Conservation (phyloP, 2,329 filamentous ascomycete species). For the Tolypocladium paradoxum region DNA sequence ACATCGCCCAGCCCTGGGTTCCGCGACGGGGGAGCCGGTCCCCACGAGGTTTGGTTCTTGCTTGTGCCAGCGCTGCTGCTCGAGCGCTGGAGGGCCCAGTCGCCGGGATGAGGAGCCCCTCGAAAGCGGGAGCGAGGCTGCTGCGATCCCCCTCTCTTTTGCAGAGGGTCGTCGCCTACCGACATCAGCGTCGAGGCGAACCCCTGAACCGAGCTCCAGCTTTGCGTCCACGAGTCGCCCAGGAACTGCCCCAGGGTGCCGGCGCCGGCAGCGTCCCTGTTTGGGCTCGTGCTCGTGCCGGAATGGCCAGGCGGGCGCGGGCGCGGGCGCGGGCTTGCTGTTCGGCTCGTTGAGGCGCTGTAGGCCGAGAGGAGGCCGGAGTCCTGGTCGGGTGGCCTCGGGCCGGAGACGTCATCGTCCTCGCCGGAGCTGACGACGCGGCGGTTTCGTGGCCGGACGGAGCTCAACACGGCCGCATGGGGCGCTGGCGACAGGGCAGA, state of each 20-base stretch:
- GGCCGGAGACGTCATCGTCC: constrained; percentile 18
- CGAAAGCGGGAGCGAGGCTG: not conserved
- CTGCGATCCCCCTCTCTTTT: not conserved
- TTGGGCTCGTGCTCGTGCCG: constrained; percentile 11
- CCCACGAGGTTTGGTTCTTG: constrained; percentile 28
- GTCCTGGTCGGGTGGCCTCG: constrained; percentile 12
- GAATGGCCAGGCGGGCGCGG: constrained; percentile 34
- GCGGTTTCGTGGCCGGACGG: constrained; percentile 40
- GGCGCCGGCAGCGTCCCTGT: constrained; percentile 19
- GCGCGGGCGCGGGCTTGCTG: constrained; percentile 37
- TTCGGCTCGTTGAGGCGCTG: constrained; percentile 29
- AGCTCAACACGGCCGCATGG: constrained; percentile 27
- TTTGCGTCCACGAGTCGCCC: constrained; percentile 40
- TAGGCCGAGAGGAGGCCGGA: constrained; percentile 19
- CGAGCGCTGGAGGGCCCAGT: constrained; percentile 9
- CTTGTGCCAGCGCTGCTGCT: constrained; percentile 7
- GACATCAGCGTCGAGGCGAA: constrained; percentile 36
- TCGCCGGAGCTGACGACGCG: constrained; percentile 25
- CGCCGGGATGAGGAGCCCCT: constrained; percentile 10
- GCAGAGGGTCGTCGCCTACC: constrained; percentile 12
- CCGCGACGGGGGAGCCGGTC: constrained; percentile 33
- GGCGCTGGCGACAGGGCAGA: constrained; percentile 32
- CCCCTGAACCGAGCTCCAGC: constrained; percentile 45
- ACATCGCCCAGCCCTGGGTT: constrained; percentile 34
- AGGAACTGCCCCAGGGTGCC: constrained; percentile 30